Percentiles rank a stretch among this genome's conserved stretches.
phyloP scores from a whole-genome alignment of 1,284 basidiomycete species.

The Apiotrichum akiyoshidainum region DNA sequence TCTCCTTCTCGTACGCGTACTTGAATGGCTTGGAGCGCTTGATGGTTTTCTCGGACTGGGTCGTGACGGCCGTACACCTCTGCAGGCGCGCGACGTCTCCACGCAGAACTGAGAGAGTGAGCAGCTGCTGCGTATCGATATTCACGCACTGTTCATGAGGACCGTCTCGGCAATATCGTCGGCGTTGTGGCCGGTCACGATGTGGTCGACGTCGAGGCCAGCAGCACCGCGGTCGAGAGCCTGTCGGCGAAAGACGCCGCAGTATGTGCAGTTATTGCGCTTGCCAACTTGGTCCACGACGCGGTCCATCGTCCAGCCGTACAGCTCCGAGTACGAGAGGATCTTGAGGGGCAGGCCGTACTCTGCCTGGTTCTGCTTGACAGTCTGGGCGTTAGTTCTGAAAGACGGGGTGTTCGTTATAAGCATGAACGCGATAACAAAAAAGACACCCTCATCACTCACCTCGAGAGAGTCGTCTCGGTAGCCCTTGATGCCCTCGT shows the following conservation, averaged over 20 bases:
- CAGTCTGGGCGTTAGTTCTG: conserved; percentile 61
- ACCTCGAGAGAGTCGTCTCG: conserved; percentile 96
- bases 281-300: conserved; percentile 91
- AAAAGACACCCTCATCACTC: conserved; percentile 21
- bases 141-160: conserved; percentile 86
- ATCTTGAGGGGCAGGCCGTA: conserved; percentile 95
- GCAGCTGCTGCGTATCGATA: neutral
- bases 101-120: conserved; percentile 70
- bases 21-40: conserved; percentile 98
- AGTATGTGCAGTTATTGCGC: conserved; percentile 99
- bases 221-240: conserved; percentile 92
- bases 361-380: conserved; percentile 94
- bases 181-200: conserved; percentile 98
- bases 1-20: conserved; percentile 99
- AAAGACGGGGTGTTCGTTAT: neutral
- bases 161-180: conserved; percentile 99
- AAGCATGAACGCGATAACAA: too few relatives aligned
- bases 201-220: conserved; percentile 87
- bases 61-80: conserved; percentile 89
- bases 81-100: conserved; percentile 93
- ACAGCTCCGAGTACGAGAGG: conserved; percentile 90
- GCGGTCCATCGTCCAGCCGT: conserved; percentile 99
- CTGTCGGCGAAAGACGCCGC: conserved; percentile 93
- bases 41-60: conserved; percentile 90
- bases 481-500: conserved; percentile 98